Conservation (phyloP, 352 stramenopile genomes). For the Phytopythium chamaehyphon region DNA sequence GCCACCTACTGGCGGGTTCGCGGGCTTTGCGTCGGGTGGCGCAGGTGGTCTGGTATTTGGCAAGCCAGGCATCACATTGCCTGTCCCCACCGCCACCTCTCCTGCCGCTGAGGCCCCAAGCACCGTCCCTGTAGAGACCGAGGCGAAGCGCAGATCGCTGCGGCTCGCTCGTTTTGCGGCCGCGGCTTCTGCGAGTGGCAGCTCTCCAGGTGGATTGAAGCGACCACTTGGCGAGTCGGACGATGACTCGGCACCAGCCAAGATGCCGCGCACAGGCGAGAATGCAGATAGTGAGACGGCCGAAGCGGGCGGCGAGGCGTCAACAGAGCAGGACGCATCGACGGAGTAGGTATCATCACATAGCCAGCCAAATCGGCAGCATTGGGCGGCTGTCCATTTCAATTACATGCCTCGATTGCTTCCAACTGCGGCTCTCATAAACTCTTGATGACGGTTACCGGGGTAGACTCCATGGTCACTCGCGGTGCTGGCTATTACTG, state of each 20-base stretch:
- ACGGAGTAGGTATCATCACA: too few species aligned
- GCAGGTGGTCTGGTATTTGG: conserved; percentile 67
- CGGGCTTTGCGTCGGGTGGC: conserved; percentile 45
- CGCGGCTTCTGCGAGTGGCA: not conserved
- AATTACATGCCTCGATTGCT: too few species aligned
- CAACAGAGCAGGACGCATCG: not conserved
- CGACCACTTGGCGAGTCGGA: conserved; percentile 3
- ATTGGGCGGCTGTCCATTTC: too few species aligned
- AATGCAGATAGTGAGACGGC: not conserved
- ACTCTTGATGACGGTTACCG: not conserved
- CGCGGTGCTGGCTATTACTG: not conserved
- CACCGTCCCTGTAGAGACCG: not conserved
- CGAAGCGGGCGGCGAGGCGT: not conserved
- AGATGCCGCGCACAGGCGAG: conserved; percentile 4
- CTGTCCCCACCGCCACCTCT: conserved; percentile 52
- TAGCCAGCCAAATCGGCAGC: too few species aligned
- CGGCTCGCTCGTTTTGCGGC: conserved; percentile 6
- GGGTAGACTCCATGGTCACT: not conserved
- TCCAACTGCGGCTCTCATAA: not conserved
- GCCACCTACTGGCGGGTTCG: conserved; percentile 24
- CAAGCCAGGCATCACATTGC: conserved; percentile 68
- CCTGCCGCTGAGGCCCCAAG: conserved; percentile 7
- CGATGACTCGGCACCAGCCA: conserved; percentile 2
- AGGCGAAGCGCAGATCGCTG: conserved; percentile 3
- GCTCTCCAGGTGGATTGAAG: not conserved